Evolutionary conservation across 305 asterid genomes (phyloP).

Genomic region (Rubia occidens): DNA sequence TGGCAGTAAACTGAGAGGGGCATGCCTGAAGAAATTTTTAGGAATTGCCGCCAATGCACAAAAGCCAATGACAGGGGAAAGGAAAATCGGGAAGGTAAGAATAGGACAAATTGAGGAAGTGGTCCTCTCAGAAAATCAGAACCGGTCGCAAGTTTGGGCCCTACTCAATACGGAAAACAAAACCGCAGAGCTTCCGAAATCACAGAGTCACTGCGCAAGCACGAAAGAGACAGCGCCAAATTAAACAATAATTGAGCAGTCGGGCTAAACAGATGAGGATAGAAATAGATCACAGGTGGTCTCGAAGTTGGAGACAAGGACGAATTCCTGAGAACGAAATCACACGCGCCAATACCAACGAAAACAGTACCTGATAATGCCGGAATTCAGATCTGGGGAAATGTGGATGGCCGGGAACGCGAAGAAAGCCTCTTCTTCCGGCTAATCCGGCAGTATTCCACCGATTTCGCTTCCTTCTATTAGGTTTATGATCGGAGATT

Average conservation of each 20-base stretch:
- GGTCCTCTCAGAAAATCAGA: not conserved
- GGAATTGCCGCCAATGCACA: not conserved
- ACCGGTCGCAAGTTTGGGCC: not conserved
- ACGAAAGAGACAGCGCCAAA: slow-evolving; percentile 4
- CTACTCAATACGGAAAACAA: not conserved
- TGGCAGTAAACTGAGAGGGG: not conserved
- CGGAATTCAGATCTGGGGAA: slow-evolving; percentile 6
- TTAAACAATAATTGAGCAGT: not conserved
- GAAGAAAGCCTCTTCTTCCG: not conserved
- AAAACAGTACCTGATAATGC: not conserved
- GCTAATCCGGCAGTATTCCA: not conserved
- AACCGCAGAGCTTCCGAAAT: not conserved
- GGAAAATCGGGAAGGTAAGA: not conserved
- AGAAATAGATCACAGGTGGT: slow-evolving; percentile 8
- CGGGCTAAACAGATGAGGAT: not conserved
- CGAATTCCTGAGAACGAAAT: slow-evolving; percentile 1
- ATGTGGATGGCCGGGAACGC: not conserved
- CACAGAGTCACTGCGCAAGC: slow-evolving; percentile 3
- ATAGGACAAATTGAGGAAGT: not conserved
- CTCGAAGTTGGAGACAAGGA: not conserved
- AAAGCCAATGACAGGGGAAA: not conserved
- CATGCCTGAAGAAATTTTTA: not conserved
- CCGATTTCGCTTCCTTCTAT: not conserved
- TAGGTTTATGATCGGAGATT: not conserved
- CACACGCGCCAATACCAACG: not conserved